These are phyloP conservation scores for Cyberlindnera bimundalis DNA, from an alignment of 805 yeast genomes.

Conservation along the genomic window DNA sequence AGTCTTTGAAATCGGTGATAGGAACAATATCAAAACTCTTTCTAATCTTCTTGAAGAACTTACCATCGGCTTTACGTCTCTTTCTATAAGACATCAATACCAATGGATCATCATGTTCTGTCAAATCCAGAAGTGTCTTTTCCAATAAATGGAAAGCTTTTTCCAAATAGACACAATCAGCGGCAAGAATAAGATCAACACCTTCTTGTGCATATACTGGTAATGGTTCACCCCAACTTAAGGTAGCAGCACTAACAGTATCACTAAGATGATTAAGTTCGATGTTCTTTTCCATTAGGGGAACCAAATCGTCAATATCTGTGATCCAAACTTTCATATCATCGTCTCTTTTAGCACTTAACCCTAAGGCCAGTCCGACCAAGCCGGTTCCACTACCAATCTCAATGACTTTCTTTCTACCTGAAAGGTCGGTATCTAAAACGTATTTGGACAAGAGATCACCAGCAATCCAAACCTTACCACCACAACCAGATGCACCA, in stretches of 20 bases:
- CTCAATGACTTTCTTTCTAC: constrained; percentile 39
- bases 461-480: constrained; percentile 61
- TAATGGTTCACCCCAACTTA: constrained; percentile 43
- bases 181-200: constrained; percentile 50
- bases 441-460: constrained; percentile 48
- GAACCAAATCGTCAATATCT: constrained; percentile 45
- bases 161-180: constrained; percentile 59
- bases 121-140: constrained; percentile 44
- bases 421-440: constrained; percentile 23
- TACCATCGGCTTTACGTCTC: constrained; percentile 43
- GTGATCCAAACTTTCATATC: constrained; percentile 42
- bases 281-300: constrained; percentile 45
- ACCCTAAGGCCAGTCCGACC: constrained; percentile 41
- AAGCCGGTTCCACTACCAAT: constrained; percentile 60
- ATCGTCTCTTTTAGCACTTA: constrained; percentile 18
- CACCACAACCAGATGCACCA: constrained; percentile 62
- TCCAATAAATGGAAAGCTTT: constrained; percentile 50
- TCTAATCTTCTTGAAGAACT: constrained; percentile 31
- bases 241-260: constrained; percentile 38
- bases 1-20: constrained; percentile 33
- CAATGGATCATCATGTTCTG: constrained; percentile 36
- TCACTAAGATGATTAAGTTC: constrained; percentile 35
- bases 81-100: constrained; percentile 52
- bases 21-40: constrained; percentile 32
- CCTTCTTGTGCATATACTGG: constrained; percentile 34